Percentiles rank a stretch among this genome's conserved stretches.
These are phyloP conservation scores for Stagonosporopsis rhizophila DNA, from an alignment of 2,329 filamentous ascomycete genomes.

Conservation along the genomic window DNA sequence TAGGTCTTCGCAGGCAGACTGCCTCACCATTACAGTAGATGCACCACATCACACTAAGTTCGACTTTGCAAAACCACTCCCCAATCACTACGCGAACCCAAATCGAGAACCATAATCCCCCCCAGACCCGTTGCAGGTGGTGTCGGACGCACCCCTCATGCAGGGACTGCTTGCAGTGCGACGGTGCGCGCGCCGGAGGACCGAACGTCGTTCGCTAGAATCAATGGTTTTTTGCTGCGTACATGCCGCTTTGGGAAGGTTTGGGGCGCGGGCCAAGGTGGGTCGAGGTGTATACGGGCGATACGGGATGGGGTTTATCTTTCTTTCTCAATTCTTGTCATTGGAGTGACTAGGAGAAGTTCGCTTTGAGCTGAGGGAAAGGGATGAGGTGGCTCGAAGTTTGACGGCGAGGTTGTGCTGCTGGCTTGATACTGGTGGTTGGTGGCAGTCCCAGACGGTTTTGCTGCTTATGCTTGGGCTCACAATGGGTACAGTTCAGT, in stretches of 20 bases:
- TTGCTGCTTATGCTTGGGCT: too few species aligned
- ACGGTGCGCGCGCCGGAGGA: constrained; percentile 7
- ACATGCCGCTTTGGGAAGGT: constrained; percentile 15
- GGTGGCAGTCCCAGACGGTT: too few species aligned
- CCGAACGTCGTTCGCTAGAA: constrained; percentile 20
- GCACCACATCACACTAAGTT: too few species aligned
- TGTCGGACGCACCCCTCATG: constrained; percentile 6
- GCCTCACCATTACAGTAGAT: too few species aligned
- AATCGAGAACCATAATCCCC: too few species aligned
- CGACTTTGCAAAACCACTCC: too few species aligned
- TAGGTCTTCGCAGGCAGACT: too few species aligned
- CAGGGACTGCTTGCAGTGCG: constrained; percentile 14
- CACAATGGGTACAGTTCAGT: too few species aligned
- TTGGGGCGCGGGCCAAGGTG: not conserved
- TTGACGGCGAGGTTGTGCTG: not conserved
- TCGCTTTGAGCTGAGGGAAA: too few species aligned
- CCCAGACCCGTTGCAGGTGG: not conserved
- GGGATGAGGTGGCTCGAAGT: too few species aligned
- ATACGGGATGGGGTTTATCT: constrained; percentile 2
- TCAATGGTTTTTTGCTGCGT: constrained; percentile 6
- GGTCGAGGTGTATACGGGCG: not conserved
- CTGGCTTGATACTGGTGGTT: not conserved
- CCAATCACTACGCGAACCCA: too few species aligned
- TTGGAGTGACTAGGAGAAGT: not conserved
- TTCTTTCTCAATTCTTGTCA: too few species aligned